These are phyloP conservation scores for Hepatocystis sp. DNA, from an alignment of 169 alveolate genomes.

Conservation along the genomic window DNA sequence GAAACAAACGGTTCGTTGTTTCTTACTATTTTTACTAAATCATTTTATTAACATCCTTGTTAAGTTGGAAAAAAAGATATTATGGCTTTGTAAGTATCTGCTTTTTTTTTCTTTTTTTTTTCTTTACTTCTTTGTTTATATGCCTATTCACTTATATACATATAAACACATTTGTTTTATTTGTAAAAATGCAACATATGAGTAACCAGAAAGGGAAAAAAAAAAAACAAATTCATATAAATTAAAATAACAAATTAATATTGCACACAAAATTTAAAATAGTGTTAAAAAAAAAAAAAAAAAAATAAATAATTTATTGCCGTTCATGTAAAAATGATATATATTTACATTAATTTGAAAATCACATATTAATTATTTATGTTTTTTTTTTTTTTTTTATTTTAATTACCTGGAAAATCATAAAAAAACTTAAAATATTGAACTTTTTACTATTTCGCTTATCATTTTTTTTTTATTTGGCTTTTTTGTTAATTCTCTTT, in stretches of 20 bases:
- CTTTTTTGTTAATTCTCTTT: slow-evolving; percentile 5
- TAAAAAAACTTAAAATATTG: slow-evolving; percentile 7
- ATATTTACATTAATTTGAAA: slow-evolving; percentile 9
- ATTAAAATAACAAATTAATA: slow-evolving; percentile 4
- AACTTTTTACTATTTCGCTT: slow-evolving; percentile 6
- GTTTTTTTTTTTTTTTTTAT: slow-evolving; percentile 1
- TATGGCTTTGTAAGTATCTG: slow-evolving; percentile 1
- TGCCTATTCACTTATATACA: slow-evolving; percentile 2
- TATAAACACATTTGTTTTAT: neutral
- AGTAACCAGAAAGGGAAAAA: neutral
- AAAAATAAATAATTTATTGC: slow-evolving; percentile 12
- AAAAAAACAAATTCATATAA: slow-evolving; percentile 2
- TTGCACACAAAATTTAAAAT: neutral
- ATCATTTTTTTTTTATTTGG: neutral
- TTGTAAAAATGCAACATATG: neutral
- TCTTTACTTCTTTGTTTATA: neutral
- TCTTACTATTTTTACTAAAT: neutral
- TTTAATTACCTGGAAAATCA: neutral
- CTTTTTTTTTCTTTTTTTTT: neutral
- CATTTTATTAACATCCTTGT: neutral
- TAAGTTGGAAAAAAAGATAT: neutral
- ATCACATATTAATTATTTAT: slow-evolving; percentile 15
- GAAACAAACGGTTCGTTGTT: no score
- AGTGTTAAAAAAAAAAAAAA: slow-evolving; percentile 5
- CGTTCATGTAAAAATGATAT: slow-evolving; percentile 10